Evolutionary conservation across 495 filamentous ascomycete genomes (phyloP).

Genomic region (Sphaerosporella brunnea): DNA sequence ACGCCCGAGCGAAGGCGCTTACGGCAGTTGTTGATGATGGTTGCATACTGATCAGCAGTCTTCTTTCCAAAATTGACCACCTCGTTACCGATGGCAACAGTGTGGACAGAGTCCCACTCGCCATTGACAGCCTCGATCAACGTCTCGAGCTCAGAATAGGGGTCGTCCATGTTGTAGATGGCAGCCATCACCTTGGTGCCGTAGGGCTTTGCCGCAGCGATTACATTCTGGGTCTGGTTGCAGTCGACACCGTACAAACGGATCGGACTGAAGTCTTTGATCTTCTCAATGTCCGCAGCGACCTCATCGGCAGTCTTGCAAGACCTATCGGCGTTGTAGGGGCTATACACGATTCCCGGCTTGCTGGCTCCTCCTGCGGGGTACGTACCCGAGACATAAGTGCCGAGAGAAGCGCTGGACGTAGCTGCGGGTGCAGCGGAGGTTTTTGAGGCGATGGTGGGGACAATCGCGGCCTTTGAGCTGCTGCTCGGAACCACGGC

Average conservation of each 20-base stretch:
- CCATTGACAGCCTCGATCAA: slow-evolving; percentile 35
- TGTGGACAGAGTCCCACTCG: slow-evolving; percentile 49
- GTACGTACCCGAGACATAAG: slow-evolving; percentile 5
- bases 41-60: slow-evolving; percentile 34
- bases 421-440: slow-evolving; percentile 6
- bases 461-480: neutral
- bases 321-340: slow-evolving; percentile 45
- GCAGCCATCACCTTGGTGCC: slow-evolving; percentile 55
- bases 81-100: slow-evolving; percentile 66
- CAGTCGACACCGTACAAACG: slow-evolving; percentile 74
- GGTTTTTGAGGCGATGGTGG: slow-evolving; percentile 9
- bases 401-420: slow-evolving; percentile 7
- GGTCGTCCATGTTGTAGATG: slow-evolving; percentile 45
- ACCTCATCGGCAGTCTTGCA: slow-evolving; percentile 53
- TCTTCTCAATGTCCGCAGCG: slow-evolving; percentile 39
- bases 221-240: slow-evolving; percentile 44
- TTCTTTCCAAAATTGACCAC: slow-evolving; percentile 47
- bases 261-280: slow-evolving; percentile 38
- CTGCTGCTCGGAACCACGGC: neutral
- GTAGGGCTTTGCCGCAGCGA: slow-evolving; percentile 38
- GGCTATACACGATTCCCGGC: slow-evolving; percentile 53
- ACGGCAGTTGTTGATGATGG: slow-evolving; percentile 27
- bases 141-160: slow-evolving; percentile 35
- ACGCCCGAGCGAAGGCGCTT: slow-evolving; percentile 37
- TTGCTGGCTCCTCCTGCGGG: slow-evolving; percentile 22